Conservation (phyloP, 208 protist species). For the Wallacemonas sp. region DNA sequence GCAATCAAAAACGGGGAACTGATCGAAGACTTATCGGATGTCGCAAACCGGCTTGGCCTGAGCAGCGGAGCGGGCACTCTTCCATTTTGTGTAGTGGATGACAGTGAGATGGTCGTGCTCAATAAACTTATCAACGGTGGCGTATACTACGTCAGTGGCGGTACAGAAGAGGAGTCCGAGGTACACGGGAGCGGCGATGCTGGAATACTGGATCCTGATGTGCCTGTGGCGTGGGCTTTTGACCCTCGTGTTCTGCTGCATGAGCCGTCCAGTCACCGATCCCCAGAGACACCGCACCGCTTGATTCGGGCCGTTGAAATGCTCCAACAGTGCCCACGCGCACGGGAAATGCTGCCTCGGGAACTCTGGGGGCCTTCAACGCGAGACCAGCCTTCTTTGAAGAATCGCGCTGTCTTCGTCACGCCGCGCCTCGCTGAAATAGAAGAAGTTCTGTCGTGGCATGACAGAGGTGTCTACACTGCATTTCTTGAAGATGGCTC, state of each 20-base stretch:
- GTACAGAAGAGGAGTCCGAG: neutral
- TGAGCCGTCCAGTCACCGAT: slow-evolving; percentile 41
- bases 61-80: slow-evolving; percentile 2
- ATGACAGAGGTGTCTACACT: slow-evolving; percentile 41
- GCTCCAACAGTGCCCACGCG: slow-evolving; percentile 36
- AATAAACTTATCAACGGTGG: slow-evolving; percentile 42
- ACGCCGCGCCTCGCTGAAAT: slow-evolving; percentile 55
- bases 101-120: slow-evolving; percentile 58
- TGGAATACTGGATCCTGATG: slow-evolving; percentile 24
- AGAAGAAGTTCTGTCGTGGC: slow-evolving; percentile 65
- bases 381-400: neutral
- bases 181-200: neutral
- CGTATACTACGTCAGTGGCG: slow-evolving; percentile 63
- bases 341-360: slow-evolving; percentile 53
- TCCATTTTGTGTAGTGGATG: slow-evolving; percentile 43
- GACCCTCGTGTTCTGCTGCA: slow-evolving; percentile 69
- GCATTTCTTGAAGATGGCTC: slow-evolving; percentile 53
- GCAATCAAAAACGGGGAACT: slow-evolving; percentile 57
- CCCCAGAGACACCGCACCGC: slow-evolving; percentile 71
- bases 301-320: slow-evolving; percentile 58
- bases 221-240: slow-evolving; percentile 66
- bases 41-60: slow-evolving; percentile 50
- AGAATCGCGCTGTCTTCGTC: slow-evolving; percentile 39
- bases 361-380: slow-evolving; percentile 25
- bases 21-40: slow-evolving; percentile 36